Percentiles rank a stretch among this genome's conserved stretches.
phyloP scores from a whole-genome alignment of 1,284 basidiomycete species.

The Butyriboletus appendiculatus region DNA sequence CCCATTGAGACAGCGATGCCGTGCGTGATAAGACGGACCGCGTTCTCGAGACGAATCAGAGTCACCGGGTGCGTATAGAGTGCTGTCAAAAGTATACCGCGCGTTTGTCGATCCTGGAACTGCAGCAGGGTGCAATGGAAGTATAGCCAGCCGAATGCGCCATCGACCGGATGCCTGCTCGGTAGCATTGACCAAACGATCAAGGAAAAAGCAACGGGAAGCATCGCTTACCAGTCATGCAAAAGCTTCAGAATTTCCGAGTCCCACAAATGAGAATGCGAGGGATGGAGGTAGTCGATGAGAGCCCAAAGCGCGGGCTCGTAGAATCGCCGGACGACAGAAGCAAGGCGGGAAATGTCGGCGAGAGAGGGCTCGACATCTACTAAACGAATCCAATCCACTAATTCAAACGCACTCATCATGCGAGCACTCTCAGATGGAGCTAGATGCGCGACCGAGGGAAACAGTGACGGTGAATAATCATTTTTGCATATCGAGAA shows the following conservation, averaged over 20 bases:
- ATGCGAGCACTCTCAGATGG: slow-evolving; percentile 33
- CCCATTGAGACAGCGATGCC: slow-evolving; percentile 29
- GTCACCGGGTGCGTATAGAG: slow-evolving; percentile 32
- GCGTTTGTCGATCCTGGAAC: slow-evolving; percentile 24
- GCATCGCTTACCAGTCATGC: slow-evolving; percentile 33
- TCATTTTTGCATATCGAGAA: not conserved
- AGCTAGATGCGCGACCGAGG: slow-evolving; percentile 32
- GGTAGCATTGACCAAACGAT: not conserved
- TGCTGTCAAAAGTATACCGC: slow-evolving; percentile 32
- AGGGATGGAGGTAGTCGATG: slow-evolving; percentile 44
- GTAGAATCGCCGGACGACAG: slow-evolving; percentile 43
- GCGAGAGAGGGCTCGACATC: slow-evolving; percentile 35
- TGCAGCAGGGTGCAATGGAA: slow-evolving; percentile 37
- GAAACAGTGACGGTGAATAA: not conserved
- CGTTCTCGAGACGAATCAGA: slow-evolving; percentile 36
- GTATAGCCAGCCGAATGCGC: slow-evolving; percentile 48
- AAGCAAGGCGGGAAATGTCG: slow-evolving; percentile 44
- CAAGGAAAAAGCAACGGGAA: not conserved
- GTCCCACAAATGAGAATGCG: slow-evolving; percentile 44
- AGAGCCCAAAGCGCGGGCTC: slow-evolving; percentile 45
- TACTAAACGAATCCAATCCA: slow-evolving; percentile 59
- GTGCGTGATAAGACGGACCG: slow-evolving; percentile 43
- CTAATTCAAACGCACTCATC: slow-evolving; percentile 50
- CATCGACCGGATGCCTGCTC: slow-evolving; percentile 12
- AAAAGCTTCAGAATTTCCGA: slow-evolving; percentile 21